Base-by-base conservation (phyloP, 805 yeast genomes). In the Starmera caribaea region DNA sequence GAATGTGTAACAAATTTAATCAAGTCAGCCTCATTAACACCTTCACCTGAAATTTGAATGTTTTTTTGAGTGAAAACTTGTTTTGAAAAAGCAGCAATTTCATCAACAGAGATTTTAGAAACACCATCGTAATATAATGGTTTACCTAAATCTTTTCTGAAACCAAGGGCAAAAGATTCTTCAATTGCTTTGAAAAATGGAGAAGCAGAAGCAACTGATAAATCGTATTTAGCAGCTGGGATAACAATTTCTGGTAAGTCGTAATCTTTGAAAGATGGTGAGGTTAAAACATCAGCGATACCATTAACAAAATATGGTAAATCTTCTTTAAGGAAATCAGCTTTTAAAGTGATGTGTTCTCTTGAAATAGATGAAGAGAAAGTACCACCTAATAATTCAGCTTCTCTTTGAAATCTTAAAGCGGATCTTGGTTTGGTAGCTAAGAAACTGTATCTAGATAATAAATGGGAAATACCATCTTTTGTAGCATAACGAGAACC, bases 241-340 rank as follows among this genome's bases (percentile, higher is more conserved):
- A 77, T 63, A 29, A 85, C 95, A 47, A 76, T 68, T 74, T 92
- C 98, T 40, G 65, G 63, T 45, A 82, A 71, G 71, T 92, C 96
- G 67, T 86, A 87, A 39, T 81, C 79, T 66, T 81, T 82, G 77
- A 71, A 89, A 31, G 79, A 64, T 36, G 95, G 76, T 61, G 73
- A 72, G 57, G 79, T 63, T 41, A 83, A 59, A 41, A 82, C 83
- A 53, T 80, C 80, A 55, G 85, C 90, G 42, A 92, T 66, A 27
- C 86, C 83, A 55, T 82, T 82, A 47, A 90, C 95, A 63, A 76
- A 92, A 74, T 79, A 92, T 44, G 97, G 97, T 57, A 92, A 76
- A 61, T 81, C 84, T 65, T 83, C 85, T 60, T 80, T 79, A 65
- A 90, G 74, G 70, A 92, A 92, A 52, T 74, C 72, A 44, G 97